Evolutionary conservation across 1,284 basidiomycete species (phyloP), one percentile per base, ranked within the genome.

Genomic region (Puccinia horiana): DNA sequence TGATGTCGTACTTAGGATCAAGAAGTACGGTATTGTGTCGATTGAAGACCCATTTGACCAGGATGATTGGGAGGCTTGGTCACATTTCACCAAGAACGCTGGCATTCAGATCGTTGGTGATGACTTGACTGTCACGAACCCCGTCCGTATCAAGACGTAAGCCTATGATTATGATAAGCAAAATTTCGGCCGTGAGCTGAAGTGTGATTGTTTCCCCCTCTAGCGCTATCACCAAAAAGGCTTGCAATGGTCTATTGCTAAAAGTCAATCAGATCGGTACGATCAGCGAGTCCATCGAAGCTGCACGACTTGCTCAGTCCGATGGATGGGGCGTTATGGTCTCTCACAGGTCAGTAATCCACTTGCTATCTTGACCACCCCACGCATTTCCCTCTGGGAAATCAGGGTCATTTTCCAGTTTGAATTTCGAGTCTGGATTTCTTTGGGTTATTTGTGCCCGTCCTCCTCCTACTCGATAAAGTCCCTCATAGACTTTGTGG

Each of bases 1-100:
- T 76, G 2, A 35, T 82, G 37, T 44, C 42, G 8, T 9, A 63
- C 26, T 23, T 47, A 82, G 81, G 74, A 88, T 92, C 87, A 90
- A 94, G 88, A 93, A 96, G 89, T 98, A 98, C 90, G 95, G 95
- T 85, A 97, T 98, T 86, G 91, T 95, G 85, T 98, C 95, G 80
- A 93, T 99, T 87, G 96, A 99, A 90, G 96, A 99, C 89, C 96
- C 96, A 88, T 99, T 99, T 89, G 96, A 99, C 89, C 96, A 99
- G 90, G 97, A 99, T 88, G 96, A 98, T 90, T 98, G 95, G 93
- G 95, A 95, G 88, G 94, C 95, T 67, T 99, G 97, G 97, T 90
- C 92, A 67, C 92, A 96, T 90, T 94, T 98, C 89, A 96, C 93
- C 85, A 88, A 89, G 86, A 88, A 91, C 84, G 90, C 91, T 85